Evolutionary conservation across 2,329 filamentous ascomycete genomes (phyloP), one percentile per base, ranked within the genome.

Genomic region (Cordyceps pruinosa): DNA sequence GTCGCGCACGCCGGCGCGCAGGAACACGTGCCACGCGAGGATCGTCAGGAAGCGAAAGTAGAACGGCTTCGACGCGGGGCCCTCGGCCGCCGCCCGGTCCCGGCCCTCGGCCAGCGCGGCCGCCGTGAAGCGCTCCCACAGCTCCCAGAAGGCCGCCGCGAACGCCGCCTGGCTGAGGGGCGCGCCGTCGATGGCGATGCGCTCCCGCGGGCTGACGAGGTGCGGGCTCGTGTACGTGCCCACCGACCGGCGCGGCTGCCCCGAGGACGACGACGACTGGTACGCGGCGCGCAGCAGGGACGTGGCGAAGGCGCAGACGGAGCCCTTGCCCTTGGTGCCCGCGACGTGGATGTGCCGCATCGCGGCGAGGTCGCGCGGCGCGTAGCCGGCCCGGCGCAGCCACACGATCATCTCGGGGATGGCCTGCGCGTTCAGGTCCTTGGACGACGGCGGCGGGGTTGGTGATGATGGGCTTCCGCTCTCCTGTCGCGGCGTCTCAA

Each of bases 281-380:
- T 56, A 70, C 45, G 74, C 71, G 58, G 65, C 75, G 4, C 78
- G 74, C n/a, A 96, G 77, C 61, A 96, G 89, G 2, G 86, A 86
- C 15, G 90, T 90, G 21, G 90, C 82, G 69, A 92, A 93, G 10
- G 92, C 88, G 62, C 88, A 90, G 0, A 90, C 91, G 2, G 89
- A 94, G 41, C 92, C 92, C 71, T 97, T 97, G 59, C 93, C 93
- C 70, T 97, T 97, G 5, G 92, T 97, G 13, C 93, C 93, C 1
- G 93, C 89, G 46, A 97, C 85, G 69, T 97, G 93, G 60, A 97
- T 84, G 62, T 78, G 79, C 17, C 71, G 72, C 52, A 81, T 70
- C 4, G 66, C 62, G 13, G 70, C 64, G 26, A 82, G 73, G 61
- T 77, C 74, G 0, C 64, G 55, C 1, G 70, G 70, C 72, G 86